Conservation (phyloP, 2,329 filamentous ascomycete genomes). For the Diplodia corticola region DNA sequence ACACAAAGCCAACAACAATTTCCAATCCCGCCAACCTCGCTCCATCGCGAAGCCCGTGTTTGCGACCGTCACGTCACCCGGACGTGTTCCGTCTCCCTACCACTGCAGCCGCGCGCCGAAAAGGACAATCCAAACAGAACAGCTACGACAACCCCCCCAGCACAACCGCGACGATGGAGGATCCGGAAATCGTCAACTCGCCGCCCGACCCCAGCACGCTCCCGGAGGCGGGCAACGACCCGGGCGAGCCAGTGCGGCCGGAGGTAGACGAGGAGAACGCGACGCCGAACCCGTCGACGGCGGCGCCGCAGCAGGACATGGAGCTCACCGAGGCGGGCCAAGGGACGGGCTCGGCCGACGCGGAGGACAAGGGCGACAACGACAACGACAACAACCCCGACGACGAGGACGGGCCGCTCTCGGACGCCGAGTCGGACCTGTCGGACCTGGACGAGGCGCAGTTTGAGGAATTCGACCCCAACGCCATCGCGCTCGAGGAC, state of each 20-base stretch:
- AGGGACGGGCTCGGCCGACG: conserved; percentile 40
- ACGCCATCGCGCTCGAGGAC: conserved; percentile 61
- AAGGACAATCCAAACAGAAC: background rate
- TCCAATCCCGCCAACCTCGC: background rate
- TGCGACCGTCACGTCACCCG: background rate
- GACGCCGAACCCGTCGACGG: conserved; percentile 45
- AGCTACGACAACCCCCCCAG: background rate
- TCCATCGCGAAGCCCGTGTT: background rate
- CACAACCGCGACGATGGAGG: conserved; percentile 26
- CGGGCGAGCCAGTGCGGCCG: conserved; percentile 47
- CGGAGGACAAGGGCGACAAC: conserved; percentile 40
- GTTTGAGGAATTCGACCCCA: conserved; percentile 65
- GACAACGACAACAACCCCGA: background rate
- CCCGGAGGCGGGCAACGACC: conserved; percentile 51
- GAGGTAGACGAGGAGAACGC: conserved; percentile 53
- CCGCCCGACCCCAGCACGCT: conserved; percentile 43
- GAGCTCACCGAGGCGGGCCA: conserved; percentile 45
- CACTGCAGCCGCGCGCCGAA: background rate
- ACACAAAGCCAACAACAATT: background rate
- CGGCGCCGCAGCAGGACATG: conserved; percentile 47
- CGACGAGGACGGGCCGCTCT: conserved; percentile 34
- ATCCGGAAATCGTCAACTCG: conserved; percentile 36
- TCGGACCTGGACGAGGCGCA: conserved; percentile 66
- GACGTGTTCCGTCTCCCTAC: background rate
- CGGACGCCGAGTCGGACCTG: conserved; percentile 62